phyloP scores from a whole-genome alignment of 2,329 filamentous ascomycete species.

The Tolypocladium cylindrosporum region DNA sequence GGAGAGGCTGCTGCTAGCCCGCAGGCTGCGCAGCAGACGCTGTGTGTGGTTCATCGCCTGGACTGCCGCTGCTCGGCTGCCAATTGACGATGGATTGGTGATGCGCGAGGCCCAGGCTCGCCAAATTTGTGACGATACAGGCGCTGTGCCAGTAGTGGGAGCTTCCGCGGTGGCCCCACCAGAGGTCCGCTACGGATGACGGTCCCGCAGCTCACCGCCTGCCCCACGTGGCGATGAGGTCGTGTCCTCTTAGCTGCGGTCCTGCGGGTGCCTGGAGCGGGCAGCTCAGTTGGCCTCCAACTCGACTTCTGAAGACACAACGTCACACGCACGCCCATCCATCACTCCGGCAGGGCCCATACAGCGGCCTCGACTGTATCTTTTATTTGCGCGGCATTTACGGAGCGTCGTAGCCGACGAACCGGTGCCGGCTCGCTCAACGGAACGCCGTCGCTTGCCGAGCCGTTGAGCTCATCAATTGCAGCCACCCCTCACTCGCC shows the following conservation, averaged over 20 bases:
- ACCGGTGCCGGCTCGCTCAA: background rate
- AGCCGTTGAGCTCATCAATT: background rate
- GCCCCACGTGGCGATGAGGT: conserved; percentile 2
- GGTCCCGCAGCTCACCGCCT: conserved; percentile 7
- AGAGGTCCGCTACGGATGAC: background rate
- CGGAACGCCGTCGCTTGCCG: background rate
- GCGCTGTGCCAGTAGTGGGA: background rate
- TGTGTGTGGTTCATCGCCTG: conserved; percentile 16
- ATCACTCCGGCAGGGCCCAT: background rate
- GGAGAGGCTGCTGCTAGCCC: conserved; percentile 2
- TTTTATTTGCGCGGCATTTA: background rate
- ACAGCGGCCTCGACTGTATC: background rate
- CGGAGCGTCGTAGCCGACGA: background rate
- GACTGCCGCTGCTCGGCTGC: background rate
- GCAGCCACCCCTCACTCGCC: background rate
- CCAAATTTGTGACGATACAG: background rate
- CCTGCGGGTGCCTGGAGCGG: background rate
- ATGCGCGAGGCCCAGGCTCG: background rate
- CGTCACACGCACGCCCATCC: background rate
- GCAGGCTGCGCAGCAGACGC: conserved; percentile 15
- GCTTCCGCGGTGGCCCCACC: background rate
- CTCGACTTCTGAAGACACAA: background rate
- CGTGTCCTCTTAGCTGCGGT: background rate
- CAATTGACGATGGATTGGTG: background rate
- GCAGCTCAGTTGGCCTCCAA: background rate